phyloP scores from a whole-genome alignment of 2,329 filamentous ascomycete species.

The Botrytis byssoidea region DNA sequence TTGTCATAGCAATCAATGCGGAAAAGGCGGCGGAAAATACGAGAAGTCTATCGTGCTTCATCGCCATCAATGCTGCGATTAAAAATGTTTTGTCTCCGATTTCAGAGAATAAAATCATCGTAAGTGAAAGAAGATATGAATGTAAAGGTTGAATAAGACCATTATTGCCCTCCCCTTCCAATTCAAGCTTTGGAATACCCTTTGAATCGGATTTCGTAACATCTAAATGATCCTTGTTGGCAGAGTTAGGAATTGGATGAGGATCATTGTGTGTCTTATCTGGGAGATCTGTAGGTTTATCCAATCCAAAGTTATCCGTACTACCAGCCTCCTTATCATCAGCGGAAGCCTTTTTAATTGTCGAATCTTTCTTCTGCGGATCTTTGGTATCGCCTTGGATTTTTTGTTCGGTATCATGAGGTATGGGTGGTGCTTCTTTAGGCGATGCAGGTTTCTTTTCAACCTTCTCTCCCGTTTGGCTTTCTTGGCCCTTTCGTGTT shows the following conservation, averaged over 20 bases:
- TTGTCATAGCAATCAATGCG: constrained; percentile 89
- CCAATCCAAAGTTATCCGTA: constrained; percentile 47
- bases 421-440: constrained; percentile 79
- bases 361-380: constrained; percentile 39
- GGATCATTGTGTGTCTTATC: constrained; percentile 73
- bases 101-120: constrained; percentile 97
- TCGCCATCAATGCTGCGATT: constrained; percentile 95
- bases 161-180: constrained; percentile 47
- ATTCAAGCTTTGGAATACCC: constrained; percentile 38
- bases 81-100: constrained; percentile 98
- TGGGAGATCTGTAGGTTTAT: constrained; percentile 82
- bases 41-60: constrained; percentile 91
- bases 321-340: constrained; percentile 39
- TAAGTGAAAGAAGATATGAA: constrained; percentile 86
- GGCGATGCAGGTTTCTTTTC: constrained; percentile 79
- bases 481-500: constrained; percentile 66
- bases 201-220: constrained; percentile 46
- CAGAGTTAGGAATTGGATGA: constrained; percentile 64
- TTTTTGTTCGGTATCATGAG: constrained; percentile 71
- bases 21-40: constrained; percentile 95
- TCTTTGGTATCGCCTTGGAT: constrained; percentile 51
- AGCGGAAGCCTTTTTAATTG: constrained; percentile 38
- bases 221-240: constrained; percentile 63
- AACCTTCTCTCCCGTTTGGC: constrained; percentile 60
- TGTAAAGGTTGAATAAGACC: constrained; percentile 77